Conservation (phyloP, 2,329 filamentous ascomycete genomes). For the Fusarium sulawesiense region DNA sequence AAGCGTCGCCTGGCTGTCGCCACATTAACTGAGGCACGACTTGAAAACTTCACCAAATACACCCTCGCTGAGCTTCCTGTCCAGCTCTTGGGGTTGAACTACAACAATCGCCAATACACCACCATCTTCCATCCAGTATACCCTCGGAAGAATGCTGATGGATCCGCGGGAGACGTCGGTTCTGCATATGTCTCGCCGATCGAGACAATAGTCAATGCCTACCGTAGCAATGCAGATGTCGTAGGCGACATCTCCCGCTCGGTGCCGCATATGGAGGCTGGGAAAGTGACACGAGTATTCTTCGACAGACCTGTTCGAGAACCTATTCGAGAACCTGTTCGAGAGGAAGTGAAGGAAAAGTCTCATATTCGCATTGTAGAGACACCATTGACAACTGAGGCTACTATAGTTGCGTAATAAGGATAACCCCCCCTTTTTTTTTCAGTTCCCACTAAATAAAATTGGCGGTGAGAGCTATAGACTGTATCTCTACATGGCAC, state of each 20-base stretch:
- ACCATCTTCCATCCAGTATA: neutral
- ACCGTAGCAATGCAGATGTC: neutral
- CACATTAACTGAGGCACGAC: neutral
- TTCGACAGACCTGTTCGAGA: neutral
- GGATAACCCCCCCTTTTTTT: too few relatives aligned
- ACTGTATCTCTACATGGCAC: too few relatives aligned
- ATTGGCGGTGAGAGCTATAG: too few relatives aligned
- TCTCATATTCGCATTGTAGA: neutral
- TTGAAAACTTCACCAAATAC: constrained; percentile 2
- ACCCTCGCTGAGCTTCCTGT: constrained; percentile 5
- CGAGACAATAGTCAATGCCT: neutral
- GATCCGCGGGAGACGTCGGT: neutral
- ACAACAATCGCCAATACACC: constrained; percentile 1
- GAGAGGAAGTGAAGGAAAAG: neutral
- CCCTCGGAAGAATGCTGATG: neutral
- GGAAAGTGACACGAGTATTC: neutral
- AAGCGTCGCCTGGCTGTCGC: neutral
- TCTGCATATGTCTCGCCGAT: constrained; percentile 3
- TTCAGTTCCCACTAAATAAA: too few relatives aligned
- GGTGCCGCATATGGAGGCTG: neutral
- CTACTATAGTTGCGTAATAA: too few relatives aligned
- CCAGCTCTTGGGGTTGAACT: neutral
- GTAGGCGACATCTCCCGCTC: neutral
- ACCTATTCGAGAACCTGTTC: neutral
- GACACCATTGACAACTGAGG: neutral